Conservation (phyloP, 169 alveolate species). For the Plasmodium cynomolgi region DNA sequence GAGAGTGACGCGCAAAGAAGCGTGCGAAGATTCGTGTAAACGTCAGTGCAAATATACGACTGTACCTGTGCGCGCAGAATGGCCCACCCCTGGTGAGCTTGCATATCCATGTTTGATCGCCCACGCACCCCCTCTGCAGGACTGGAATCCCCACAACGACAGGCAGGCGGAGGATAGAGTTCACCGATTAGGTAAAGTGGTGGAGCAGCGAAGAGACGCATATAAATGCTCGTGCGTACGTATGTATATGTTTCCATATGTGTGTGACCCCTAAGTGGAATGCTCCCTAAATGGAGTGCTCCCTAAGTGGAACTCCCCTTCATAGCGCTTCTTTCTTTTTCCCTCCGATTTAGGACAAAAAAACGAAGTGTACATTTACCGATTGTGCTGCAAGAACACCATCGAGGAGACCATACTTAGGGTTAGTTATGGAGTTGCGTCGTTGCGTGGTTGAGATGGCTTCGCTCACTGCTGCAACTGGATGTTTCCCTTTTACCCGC, state of each 20-base stretch:
- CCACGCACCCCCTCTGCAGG: slow-evolving; percentile 77
- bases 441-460: not conserved
- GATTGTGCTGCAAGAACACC: slow-evolving; percentile 91
- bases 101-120: not conserved
- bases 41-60: not conserved
- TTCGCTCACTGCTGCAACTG: not conserved
- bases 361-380: slow-evolving; percentile 91
- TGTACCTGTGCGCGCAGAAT: not conserved
- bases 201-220: not conserved
- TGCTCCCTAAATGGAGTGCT: not conserved
- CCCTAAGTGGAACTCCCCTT: not conserved
- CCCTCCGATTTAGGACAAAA: slow-evolving; percentile 85
- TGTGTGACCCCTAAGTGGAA: not conserved
- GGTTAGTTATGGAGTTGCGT: slow-evolving; percentile 10
- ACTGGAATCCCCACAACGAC: slow-evolving; percentile 95
- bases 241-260: not conserved
- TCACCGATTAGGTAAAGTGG: slow-evolving; percentile 89
- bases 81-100: too few relatives aligned
- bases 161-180: slow-evolving; percentile 96
- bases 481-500: not conserved
- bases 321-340: not conserved
- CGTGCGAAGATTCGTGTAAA: too few relatives aligned
- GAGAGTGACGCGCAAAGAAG: too few relatives aligned
- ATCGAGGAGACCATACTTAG: slow-evolving; percentile 92
- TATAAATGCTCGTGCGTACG: not conserved